A percentile compares a stretch with the other conserved stretches of the same genome.
phyloP scores from a whole-genome alignment of 176 grass and related monocot species.

The Pontederia paniculata region DNA sequence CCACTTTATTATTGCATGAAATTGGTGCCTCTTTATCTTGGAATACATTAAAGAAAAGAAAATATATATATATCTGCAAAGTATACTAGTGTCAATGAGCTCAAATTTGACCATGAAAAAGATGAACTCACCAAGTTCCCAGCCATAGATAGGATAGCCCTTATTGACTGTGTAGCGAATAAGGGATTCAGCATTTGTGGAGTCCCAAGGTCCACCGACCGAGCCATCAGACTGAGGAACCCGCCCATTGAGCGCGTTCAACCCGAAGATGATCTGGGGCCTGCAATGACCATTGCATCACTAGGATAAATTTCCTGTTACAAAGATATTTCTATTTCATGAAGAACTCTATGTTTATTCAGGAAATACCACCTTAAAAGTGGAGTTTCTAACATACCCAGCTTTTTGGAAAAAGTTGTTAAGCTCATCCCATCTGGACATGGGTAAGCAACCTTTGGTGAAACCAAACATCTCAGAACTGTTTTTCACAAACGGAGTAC shows the following conservation, averaged over 20 bases:
- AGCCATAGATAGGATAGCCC: conserved; percentile 70
- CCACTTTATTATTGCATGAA: too few species aligned
- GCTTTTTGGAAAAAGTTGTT: conserved; percentile 63
- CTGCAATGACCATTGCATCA: conserved; percentile 16
- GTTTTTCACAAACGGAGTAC: conserved; percentile 53
- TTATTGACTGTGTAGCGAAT: conserved; percentile 50
- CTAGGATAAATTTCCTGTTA: background rate
- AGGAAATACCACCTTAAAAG: too few species aligned
- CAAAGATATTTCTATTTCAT: too few species aligned
- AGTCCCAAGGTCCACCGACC: conserved; percentile 66
- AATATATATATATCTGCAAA: too few species aligned
- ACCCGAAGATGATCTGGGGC: conserved; percentile 51
- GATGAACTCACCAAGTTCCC: conserved; percentile 64
- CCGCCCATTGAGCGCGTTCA: conserved; percentile 74
- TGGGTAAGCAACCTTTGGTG: conserved; percentile 52
- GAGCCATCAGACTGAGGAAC: conserved; percentile 47
- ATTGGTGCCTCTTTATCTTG: too few species aligned
- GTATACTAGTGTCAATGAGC: too few species aligned
- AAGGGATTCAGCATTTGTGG: conserved; percentile 67
- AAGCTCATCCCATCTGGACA: conserved; percentile 93
- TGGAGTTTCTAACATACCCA: conserved; percentile 26
- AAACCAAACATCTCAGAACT: conserved; percentile 73
- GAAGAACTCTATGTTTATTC: too few species aligned
- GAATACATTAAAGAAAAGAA: too few species aligned
- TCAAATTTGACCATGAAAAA: too few species aligned